phyloP scores from a whole-genome alignment of 164 flowering plant species.

The Euptelea pleiosperma region DNA sequence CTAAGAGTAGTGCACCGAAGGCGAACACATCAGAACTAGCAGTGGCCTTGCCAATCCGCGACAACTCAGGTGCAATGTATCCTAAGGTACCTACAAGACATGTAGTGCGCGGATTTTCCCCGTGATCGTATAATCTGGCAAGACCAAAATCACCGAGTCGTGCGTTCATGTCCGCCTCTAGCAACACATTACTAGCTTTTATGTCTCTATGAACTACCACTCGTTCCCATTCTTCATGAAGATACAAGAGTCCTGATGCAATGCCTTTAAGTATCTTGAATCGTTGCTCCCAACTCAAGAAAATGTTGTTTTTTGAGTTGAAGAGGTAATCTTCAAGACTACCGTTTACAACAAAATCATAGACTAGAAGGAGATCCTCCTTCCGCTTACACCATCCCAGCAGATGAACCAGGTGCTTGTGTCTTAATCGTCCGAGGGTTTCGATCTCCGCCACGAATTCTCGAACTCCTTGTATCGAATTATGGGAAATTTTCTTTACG shows the following conservation, averaged over 20 bases:
- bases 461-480: slow-evolving; percentile 32
- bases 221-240: slow-evolving; percentile 9
- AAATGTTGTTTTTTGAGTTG: too few species aligned
- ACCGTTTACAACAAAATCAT: slow-evolving; percentile 33
- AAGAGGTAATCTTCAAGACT: too few species aligned
- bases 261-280: slow-evolving; percentile 39
- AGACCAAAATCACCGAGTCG: slow-evolving; percentile 10
- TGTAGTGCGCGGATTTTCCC: slow-evolving; percentile 5
- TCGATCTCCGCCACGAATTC: slow-evolving; percentile 52
- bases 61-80: slow-evolving; percentile 1
- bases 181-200: too few species aligned
- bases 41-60: neutral
- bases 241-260: slow-evolving; percentile 15
- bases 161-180: neutral
- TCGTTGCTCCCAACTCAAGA: slow-evolving; percentile 12
- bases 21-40: too few species aligned
- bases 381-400: too few species aligned
- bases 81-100: slow-evolving; percentile 8
- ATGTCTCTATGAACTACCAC: slow-evolving; percentile 10
- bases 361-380: slow-evolving; percentile 35
- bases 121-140: slow-evolving; percentile 4
- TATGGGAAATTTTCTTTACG: too few species aligned
- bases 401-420: too few species aligned
- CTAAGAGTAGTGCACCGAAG: neutral
- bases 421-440: slow-evolving; percentile 29